phyloP scores from a whole-genome alignment of 768 basidiomycete species.

The Neoboletus brunneissimus region DNA sequence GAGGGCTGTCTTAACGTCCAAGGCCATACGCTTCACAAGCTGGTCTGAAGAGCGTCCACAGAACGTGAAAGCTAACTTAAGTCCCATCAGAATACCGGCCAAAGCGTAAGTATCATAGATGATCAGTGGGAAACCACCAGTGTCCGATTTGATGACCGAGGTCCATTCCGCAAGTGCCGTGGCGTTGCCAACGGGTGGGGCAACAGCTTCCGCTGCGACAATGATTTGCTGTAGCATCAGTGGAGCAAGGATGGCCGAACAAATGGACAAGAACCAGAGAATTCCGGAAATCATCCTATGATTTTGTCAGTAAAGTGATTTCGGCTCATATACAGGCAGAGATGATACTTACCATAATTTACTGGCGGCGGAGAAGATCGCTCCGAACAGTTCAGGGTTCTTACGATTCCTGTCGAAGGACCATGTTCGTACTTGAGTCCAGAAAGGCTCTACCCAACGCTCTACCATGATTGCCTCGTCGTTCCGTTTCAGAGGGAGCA shows the following conservation, averaged over 20 bases:
- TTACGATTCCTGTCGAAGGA: slow-evolving; percentile 15
- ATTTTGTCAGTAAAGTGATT: background rate
- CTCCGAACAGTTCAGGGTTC: slow-evolving; percentile 16
- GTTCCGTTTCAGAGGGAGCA: slow-evolving; percentile 25
- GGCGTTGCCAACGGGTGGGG: slow-evolving; percentile 18
- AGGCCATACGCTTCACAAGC: slow-evolving; percentile 27
- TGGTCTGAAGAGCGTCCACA: slow-evolving; percentile 31
- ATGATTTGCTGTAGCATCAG: slow-evolving; percentile 30
- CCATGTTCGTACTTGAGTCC: slow-evolving; percentile 20
- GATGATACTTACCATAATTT: slow-evolving; percentile 14
- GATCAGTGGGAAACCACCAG: slow-evolving; percentile 31
- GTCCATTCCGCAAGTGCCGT: slow-evolving; percentile 22
- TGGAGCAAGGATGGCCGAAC: slow-evolving; percentile 22
- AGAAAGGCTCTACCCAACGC: slow-evolving; percentile 24
- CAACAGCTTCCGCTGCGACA: slow-evolving; percentile 19
- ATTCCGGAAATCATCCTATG: slow-evolving; percentile 25
- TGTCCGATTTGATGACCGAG: slow-evolving; percentile 17
- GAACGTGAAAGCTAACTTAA: slow-evolving; percentile 25
- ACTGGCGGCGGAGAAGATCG: slow-evolving; percentile 16
- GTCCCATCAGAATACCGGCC: slow-evolving; percentile 22
- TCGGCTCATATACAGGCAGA: background rate
- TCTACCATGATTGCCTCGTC: slow-evolving; percentile 26
- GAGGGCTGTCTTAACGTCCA: slow-evolving; percentile 31
- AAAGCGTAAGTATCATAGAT: slow-evolving; percentile 24
- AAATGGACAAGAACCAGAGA: slow-evolving; percentile 29